Base-by-base conservation (phyloP, 1,284 basidiomycete genomes). In the Ustilago hordei region DNA sequence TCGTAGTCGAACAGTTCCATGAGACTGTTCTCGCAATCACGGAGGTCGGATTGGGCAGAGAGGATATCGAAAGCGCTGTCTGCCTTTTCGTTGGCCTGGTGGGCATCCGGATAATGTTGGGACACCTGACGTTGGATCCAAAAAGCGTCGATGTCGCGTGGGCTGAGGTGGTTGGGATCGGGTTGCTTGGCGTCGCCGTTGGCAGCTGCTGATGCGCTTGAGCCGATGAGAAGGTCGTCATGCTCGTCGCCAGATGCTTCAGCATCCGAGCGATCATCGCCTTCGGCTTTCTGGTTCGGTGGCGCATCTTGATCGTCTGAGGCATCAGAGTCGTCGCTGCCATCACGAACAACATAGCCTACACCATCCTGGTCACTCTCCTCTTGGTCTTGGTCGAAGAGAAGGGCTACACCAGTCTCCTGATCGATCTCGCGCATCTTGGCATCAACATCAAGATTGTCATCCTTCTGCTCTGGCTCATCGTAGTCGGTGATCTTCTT, bases 401-500 rank as follows among this genome's bases (percentile, higher is more conserved):
- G 79, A n/a, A 86, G 83, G n/a, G 85, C 87, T 13, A 84, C 86
- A 48, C 83, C 85, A 1, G 76, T 77, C 23, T 88, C 87, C 74
- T 95, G 94, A 75, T 94, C 95, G 80, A 93, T 92, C 84, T 91
- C 91, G 58, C 89, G 88, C 85, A 93, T 92, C 87, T 90, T 89
- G 79, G 93, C 93, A 1, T 92, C 91, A 82, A 92, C 92, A 0
- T 87, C 90, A 13, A 54, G 39, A 34, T 59, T 63, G 17, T 15
- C 64, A 15, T 59, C 60, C 28, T 63, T 55, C 87, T 90, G 89
- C 13, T 89, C 87, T 50, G 75, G 77, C 85, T 94, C 93, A 48
- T 92, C 92, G 75, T 95, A 99, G 87, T 99, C 97, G 2, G 95
- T 98, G 58, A 99, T 92, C 89, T 98, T 98, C 88, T 98, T 98